Evolutionary conservation across 176 grass and related monocot species (phyloP).

Genomic region (Eragrostis nindensis): DNA sequence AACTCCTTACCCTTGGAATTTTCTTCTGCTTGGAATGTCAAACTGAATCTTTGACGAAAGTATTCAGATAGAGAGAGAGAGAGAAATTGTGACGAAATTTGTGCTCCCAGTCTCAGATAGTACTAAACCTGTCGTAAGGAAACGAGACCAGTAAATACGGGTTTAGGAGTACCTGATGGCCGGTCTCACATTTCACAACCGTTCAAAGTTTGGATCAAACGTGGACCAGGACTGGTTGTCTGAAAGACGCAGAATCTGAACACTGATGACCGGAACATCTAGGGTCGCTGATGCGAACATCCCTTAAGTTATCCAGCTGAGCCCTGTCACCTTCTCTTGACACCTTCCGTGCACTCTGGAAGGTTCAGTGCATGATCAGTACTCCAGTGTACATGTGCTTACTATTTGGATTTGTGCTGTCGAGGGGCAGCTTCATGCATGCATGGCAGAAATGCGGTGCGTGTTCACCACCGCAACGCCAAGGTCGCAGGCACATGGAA

Average conservation of each 20-base stretch:
- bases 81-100: not conserved
- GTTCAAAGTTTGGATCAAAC: constrained; percentile 12
- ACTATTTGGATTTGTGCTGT: no score
- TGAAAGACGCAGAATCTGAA: constrained; percentile 21
- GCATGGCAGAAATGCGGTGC: no score
- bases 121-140: not conserved
- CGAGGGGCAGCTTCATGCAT: no score
- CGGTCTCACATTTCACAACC: not conserved
- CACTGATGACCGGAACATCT: not conserved
- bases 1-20: not conserved
- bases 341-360: no score
- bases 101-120: constrained; percentile 5
- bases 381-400: no score
- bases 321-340: no score
- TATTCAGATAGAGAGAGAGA: no score
- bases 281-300: no score
- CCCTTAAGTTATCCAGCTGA: no score
- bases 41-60: not conserved
- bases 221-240: not conserved
- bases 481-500: no score
- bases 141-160: not conserved
- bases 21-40: not conserved
- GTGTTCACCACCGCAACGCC: no score
- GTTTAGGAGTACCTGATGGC: not conserved
- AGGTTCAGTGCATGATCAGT: no score